A percentile compares a stretch with the other conserved stretches of the same genome.
These are phyloP conservation scores for Protomyces inundatus DNA, from an alignment of 1,139 yeast genomes.

Conservation along the genomic window DNA sequence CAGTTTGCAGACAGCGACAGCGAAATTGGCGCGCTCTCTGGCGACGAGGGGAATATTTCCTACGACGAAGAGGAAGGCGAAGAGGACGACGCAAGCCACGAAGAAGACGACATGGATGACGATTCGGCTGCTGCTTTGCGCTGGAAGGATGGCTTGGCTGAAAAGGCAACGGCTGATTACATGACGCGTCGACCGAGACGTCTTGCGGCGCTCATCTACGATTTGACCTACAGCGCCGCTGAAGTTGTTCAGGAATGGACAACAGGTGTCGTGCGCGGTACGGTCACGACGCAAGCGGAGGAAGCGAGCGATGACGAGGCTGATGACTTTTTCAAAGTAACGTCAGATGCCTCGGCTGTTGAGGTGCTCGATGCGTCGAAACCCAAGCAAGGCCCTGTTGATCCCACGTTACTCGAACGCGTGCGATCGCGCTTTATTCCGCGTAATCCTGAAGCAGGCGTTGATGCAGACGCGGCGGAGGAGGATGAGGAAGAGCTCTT, in stretches of 20 bases:
- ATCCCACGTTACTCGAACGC: slow-evolving; percentile 18
- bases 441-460: slow-evolving; percentile 41
- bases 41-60: slow-evolving; percentile 34
- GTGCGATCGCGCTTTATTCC: slow-evolving; percentile 32
- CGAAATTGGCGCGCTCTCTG: slow-evolving; percentile 41
- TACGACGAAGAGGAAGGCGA: slow-evolving; percentile 7
- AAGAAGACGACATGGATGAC: slow-evolving; percentile 36
- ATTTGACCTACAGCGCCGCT: slow-evolving; percentile 42
- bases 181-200: slow-evolving; percentile 56
- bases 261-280: slow-evolving; percentile 34
- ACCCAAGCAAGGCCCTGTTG: slow-evolving; percentile 20
- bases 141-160: slow-evolving; percentile 42
- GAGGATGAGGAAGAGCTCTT: slow-evolving; percentile 51
- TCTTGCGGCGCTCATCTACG: slow-evolving; percentile 71
- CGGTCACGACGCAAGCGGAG: slow-evolving; percentile 45
- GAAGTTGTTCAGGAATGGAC: slow-evolving; percentile 42
- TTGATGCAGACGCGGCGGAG: slow-evolving; percentile 41
- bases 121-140: slow-evolving; percentile 41
- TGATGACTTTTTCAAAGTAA: slow-evolving; percentile 63
- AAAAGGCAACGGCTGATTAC: slow-evolving; percentile 37
- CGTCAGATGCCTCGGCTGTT: slow-evolving; percentile 36
- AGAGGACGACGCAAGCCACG: slow-evolving; percentile 7
- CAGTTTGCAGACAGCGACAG: slow-evolving; percentile 46
- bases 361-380: slow-evolving; percentile 36
- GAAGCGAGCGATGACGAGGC: slow-evolving; percentile 56